phyloP scores from a whole-genome alignment of 2,329 filamentous ascomycete genomes.

The Calonectria multiphialidica region DNA sequence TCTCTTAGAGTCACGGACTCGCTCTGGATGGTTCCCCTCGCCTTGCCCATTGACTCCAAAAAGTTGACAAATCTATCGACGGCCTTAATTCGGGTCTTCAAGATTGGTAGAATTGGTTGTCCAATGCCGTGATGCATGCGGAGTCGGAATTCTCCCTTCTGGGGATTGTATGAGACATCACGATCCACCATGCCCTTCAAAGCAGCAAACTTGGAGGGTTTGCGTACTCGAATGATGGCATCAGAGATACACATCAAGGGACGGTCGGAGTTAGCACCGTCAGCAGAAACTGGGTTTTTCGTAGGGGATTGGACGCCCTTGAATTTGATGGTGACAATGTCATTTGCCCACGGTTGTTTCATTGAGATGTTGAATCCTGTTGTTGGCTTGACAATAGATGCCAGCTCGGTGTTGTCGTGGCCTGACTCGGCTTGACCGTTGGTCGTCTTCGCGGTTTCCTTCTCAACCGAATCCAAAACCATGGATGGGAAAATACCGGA shows the following conservation, averaged over 20 bases:
- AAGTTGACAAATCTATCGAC: conserved; percentile 80
- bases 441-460: conserved; percentile 20
- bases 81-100: conserved; percentile 71
- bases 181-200: conserved; percentile 68
- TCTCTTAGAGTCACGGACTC: conserved; percentile 71
- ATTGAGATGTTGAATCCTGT: conserved; percentile 32
- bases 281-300: conserved; percentile 25
- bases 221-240: conserved; percentile 66
- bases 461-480: conserved; percentile 41
- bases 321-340: conserved; percentile 71
- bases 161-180: conserved; percentile 72
- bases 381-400: conserved; percentile 39
- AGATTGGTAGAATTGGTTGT: conserved; percentile 67
- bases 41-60: conserved; percentile 72
- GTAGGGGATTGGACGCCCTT: conserved; percentile 54
- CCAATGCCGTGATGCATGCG: conserved; percentile 70
- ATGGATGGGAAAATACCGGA: conserved; percentile 58
- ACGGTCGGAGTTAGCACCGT: conserved; percentile 18
- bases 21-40: conserved; percentile 66
- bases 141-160: conserved; percentile 73
- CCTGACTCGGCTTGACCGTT: conserved; percentile 9
- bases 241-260: conserved; percentile 59
- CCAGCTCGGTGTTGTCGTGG: conserved; percentile 33
- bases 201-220: conserved; percentile 66
- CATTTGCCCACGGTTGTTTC: conserved; percentile 66